Percentiles rank a stretch among this genome's conserved stretches.
Evolutionary conservation across 306 rosid species (phyloP).

Genomic region (Myrica gale): DNA sequence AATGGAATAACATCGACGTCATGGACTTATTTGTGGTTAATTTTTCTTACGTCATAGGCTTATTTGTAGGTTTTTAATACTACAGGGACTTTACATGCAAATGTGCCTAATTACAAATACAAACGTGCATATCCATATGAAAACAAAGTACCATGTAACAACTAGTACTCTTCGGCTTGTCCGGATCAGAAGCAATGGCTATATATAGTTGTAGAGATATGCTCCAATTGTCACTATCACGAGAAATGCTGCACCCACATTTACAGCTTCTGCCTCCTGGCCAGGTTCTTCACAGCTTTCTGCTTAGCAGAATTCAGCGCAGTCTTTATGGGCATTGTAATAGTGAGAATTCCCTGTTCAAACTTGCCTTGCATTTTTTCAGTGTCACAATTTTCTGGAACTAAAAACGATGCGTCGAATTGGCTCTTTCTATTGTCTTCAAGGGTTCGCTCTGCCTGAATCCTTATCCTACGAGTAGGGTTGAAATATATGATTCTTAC

Average conservation of each 20-base stretch:
- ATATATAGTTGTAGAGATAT: conserved; percentile 26
- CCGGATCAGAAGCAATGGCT: conserved; percentile 29
- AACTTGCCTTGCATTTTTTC: conserved; percentile 29
- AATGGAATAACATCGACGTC: no score
- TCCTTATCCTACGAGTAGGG: conserved; percentile 6
- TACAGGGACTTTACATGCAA: no score
- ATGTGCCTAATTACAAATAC: not conserved
- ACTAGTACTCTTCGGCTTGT: conserved; percentile 15
- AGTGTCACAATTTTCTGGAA: conserved; percentile 36
- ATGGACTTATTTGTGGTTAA: no score
- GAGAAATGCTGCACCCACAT: conserved; percentile 51
- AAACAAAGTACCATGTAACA: not conserved
- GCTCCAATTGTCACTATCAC: conserved; percentile 55
- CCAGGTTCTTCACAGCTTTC: conserved; percentile 4
- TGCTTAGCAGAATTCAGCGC: conserved; percentile 24
- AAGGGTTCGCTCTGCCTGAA: conserved; percentile 54
- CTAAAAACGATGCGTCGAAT: conserved; percentile 32
- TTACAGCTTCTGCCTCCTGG: conserved; percentile 26
- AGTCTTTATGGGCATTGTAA: no score
- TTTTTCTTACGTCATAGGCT: no score
- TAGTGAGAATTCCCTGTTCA: no score
- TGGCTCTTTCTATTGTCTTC: conserved; percentile 33
- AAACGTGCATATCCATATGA: not conserved
- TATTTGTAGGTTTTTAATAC: no score
- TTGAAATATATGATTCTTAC: conserved; percentile 26